Evolutionary conservation across 176 grass and related monocot species (phyloP).

Genomic region (Otatea glauca): DNA sequence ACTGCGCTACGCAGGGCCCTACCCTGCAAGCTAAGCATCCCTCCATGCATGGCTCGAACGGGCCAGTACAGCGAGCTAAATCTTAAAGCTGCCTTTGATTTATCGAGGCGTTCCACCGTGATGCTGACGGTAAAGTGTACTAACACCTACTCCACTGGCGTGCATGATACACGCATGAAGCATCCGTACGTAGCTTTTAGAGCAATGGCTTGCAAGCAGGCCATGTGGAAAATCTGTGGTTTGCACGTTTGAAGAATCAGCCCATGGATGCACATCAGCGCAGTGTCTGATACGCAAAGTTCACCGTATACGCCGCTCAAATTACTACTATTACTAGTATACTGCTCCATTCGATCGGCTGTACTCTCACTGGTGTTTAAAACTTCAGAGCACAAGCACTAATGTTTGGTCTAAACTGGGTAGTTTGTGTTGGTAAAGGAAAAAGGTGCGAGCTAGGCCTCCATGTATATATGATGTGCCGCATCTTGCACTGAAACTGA

Average conservation of each 20-base stretch:
- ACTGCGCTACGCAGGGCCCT: not conserved
- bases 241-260: not conserved
- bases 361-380: not conserved
- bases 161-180: not conserved
- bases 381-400: not conserved
- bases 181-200: not conserved
- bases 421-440: not conserved
- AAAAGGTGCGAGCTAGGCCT: too few species aligned
- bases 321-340: not conserved
- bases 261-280: not conserved
- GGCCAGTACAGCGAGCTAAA: not conserved
- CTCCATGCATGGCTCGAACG: not conserved
- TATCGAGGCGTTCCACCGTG: not conserved
- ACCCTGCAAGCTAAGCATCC: not conserved
- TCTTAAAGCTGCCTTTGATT: not conserved
- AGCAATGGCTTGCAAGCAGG: not conserved
- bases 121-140: not conserved
- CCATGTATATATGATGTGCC: too few species aligned
- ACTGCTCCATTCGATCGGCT: not conserved
- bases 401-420: not conserved
- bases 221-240: not conserved
- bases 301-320: not conserved
- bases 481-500: constrained; percentile 19
- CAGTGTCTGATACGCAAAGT: not conserved
- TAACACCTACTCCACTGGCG: not conserved